These are phyloP conservation scores for Plasmodium inui DNA, from an alignment of 169 alveolate genomes.

Conservation along the genomic window DNA sequence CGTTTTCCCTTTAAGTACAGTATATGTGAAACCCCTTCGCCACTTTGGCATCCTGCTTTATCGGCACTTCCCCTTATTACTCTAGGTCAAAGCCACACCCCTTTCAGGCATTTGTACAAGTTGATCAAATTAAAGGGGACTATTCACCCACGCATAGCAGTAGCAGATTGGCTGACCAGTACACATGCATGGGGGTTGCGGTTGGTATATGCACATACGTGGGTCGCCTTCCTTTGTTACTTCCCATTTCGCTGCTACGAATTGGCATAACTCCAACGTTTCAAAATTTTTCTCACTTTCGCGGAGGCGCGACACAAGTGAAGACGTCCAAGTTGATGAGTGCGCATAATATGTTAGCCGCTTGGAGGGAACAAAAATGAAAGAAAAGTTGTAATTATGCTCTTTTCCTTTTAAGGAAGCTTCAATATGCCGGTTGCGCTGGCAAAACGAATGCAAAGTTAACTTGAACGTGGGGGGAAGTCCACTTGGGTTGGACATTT, in stretches of 20 bases:
- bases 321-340: not conserved
- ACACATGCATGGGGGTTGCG: not conserved
- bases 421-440: not conserved
- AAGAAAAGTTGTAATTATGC: not conserved
- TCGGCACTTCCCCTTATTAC: not conserved
- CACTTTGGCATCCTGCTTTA: not conserved
- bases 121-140: not conserved
- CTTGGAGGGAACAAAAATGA: not conserved
- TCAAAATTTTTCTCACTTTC: not conserved
- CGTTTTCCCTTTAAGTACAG: not conserved
- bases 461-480: not conserved
- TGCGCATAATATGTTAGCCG: not conserved
- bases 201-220: not conserved
- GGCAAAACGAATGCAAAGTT: not conserved
- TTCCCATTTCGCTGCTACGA: not conserved
- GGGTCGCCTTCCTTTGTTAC: not conserved
- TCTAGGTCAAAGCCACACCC: not conserved
- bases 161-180: not conserved
- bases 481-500: not conserved
- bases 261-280: not conserved
- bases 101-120: not conserved
- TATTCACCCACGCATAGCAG: not conserved
- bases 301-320: not conserved
- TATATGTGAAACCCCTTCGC: not conserved
- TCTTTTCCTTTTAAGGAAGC: not conserved